phyloP scores from a whole-genome alignment of 805 yeast species.

The Wickerhamiella parazyma region DNA sequence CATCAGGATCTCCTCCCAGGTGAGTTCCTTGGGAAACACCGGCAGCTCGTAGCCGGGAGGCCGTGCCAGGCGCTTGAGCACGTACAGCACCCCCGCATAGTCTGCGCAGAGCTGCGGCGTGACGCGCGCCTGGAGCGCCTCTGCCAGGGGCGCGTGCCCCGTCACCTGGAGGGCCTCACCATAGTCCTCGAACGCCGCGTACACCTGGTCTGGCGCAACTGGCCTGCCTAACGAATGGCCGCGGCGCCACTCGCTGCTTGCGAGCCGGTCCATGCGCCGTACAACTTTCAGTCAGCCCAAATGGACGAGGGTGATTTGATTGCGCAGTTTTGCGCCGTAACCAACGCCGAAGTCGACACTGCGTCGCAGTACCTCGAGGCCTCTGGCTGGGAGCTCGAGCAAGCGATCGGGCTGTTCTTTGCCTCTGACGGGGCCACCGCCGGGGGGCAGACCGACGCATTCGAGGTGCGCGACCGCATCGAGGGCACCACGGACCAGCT shows the following conservation, averaged over 20 bases:
- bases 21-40: conserved; percentile 5
- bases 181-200: conserved; percentile 15
- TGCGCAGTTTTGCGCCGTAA: conserved; percentile 69
- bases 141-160: conserved; percentile 23
- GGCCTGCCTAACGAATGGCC: conserved; percentile 9
- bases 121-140: conserved; percentile 18
- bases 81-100: conserved; percentile 16
- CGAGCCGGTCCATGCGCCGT: conserved; percentile 3
- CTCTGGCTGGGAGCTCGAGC: conserved; percentile 63
- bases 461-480: conserved; percentile 60
- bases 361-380: conserved; percentile 72
- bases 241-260: conserved; percentile 1
- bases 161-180: conserved; percentile 21
- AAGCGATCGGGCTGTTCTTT: conserved; percentile 71
- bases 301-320: conserved; percentile 25
- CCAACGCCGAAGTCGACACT: conserved; percentile 52
- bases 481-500: conserved; percentile 67
- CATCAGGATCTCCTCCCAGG: conserved; percentile 21
- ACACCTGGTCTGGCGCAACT: conserved; percentile 14
- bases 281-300: background rate
- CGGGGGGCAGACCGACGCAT: conserved; percentile 16
- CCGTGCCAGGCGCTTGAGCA: conserved; percentile 16
- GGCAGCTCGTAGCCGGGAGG: conserved; percentile 10
- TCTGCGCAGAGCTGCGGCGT: conserved; percentile 11
- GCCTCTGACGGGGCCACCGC: conserved; percentile 37